phyloP scores from a whole-genome alignment of 306 rosid species.

The Comarum palustre region DNA sequence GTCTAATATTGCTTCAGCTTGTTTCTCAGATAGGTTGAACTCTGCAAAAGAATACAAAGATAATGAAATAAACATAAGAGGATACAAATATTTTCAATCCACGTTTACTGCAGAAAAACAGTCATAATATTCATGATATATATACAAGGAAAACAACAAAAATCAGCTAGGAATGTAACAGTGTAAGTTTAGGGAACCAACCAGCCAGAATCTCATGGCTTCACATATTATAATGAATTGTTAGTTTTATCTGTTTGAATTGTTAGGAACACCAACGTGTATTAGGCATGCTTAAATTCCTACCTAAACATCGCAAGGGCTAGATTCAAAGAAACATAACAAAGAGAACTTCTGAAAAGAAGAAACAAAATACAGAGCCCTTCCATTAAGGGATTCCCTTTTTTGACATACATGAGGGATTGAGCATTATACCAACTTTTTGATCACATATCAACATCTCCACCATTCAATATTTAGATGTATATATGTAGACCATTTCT shows the following conservation, averaged over 20 bases:
- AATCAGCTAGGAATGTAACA: not conserved
- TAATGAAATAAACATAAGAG: not conserved
- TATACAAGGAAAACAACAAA: not conserved
- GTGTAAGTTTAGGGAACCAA: not conserved
- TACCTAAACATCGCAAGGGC: not conserved
- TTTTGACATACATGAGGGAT: too few species aligned
- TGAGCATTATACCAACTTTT: too few species aligned
- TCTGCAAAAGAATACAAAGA: constrained; percentile 40
- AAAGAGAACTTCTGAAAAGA: not conserved
- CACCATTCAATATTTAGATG: too few species aligned
- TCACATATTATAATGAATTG: not conserved
- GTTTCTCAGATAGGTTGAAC: constrained; percentile 78
- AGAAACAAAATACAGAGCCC: too few species aligned
- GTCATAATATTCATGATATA: not conserved
- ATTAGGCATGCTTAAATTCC: not conserved
- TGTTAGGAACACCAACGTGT: not conserved
- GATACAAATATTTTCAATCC: not conserved
- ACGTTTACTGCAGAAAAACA: not conserved
- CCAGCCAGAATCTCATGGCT: not conserved
- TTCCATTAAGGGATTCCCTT: too few species aligned
- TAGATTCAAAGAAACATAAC: not conserved
- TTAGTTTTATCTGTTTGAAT: too few species aligned
- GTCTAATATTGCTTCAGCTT: constrained; percentile 95
- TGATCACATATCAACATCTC: too few species aligned
- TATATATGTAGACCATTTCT: too few species aligned